Percentiles rank a stretch among this genome's conserved stretches.
Evolutionary conservation across 345 rosid species (phyloP).

Genomic region (Eucalyptus grandis): DNA sequence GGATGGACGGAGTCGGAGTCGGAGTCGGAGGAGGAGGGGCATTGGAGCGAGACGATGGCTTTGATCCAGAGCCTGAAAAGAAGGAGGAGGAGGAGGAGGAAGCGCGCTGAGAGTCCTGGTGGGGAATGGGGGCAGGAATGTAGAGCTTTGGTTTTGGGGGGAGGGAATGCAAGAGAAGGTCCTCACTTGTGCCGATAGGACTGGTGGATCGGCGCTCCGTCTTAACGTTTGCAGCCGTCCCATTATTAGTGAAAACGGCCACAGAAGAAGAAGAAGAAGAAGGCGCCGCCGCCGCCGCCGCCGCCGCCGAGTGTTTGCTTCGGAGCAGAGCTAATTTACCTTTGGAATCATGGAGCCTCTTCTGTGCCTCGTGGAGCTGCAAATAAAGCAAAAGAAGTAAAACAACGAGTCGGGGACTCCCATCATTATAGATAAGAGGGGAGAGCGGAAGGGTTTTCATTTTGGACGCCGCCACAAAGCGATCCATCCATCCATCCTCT

Average conservation of each 20-base stretch:
- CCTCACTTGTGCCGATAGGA: slow-evolving; percentile 6
- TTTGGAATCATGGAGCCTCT: slow-evolving; percentile 44
- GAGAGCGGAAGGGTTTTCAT: too few species aligned
- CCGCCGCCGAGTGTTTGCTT: slow-evolving; percentile 4
- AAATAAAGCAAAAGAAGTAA: not conserved
- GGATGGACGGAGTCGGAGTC: not conserved
- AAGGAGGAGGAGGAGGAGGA: not conserved
- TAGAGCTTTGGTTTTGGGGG: slow-evolving; percentile 29
- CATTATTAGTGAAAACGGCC: slow-evolving; percentile 5
- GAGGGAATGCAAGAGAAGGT: not conserved
- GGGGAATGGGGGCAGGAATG: slow-evolving; percentile 26
- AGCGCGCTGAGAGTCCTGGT: slow-evolving; percentile 11
- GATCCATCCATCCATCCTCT: not conserved
- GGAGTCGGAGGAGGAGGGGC: slow-evolving; percentile 6
- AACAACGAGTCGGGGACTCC: not conserved
- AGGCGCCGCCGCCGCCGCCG: not conserved
- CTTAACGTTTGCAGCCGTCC: slow-evolving; percentile 8
- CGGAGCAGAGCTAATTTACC: slow-evolving; percentile 49
- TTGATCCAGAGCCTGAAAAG: slow-evolving; percentile 3
- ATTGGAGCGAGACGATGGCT: slow-evolving; percentile 3
- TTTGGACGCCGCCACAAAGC: not conserved
- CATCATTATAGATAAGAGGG: too few species aligned
- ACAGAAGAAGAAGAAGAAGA: not conserved
- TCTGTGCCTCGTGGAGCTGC: slow-evolving; percentile 65
- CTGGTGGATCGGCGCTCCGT: slow-evolving; percentile 15